phyloP scores from a whole-genome alignment of 2,329 filamentous ascomycete species.

The Neonectria neomacrospora region DNA sequence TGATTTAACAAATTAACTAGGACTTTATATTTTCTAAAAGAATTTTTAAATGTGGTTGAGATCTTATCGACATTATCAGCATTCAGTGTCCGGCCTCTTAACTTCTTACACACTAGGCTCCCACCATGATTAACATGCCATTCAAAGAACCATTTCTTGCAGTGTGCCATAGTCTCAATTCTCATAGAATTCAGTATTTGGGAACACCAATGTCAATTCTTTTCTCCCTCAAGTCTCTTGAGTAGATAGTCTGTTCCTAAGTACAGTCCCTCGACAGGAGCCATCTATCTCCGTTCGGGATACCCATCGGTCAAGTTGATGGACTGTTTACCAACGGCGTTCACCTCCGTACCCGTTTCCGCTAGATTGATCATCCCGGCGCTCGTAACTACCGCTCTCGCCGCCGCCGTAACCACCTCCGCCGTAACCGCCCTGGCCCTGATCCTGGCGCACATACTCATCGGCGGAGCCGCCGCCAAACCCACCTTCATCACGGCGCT shows the following conservation, averaged over 20 bases:
- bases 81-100: neutral
- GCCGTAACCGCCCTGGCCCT: constrained; percentile 31
- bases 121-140: neutral
- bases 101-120: neutral
- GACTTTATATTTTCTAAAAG: neutral
- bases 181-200: neutral
- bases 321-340: constrained; percentile 39
- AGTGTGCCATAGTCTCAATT: neutral
- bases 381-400: constrained; percentile 28
- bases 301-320: neutral
- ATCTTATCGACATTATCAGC: neutral
- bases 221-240: neutral
- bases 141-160: neutral
- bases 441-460: constrained; percentile 37
- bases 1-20: neutral
- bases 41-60: neutral
- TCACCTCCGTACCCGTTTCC: constrained; percentile 40
- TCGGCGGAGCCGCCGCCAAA: constrained; percentile 42
- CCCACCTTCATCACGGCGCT: constrained; percentile 44
- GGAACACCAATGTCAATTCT: neutral
- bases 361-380: constrained; percentile 28
- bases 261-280: neutral
- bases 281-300: neutral
- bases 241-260: constrained; percentile 2
- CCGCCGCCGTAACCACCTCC: constrained; percentile 17